Evolutionary conservation across 2,329 filamentous ascomycete species (phyloP).

Genomic region (Remersonia thermophila): DNA sequence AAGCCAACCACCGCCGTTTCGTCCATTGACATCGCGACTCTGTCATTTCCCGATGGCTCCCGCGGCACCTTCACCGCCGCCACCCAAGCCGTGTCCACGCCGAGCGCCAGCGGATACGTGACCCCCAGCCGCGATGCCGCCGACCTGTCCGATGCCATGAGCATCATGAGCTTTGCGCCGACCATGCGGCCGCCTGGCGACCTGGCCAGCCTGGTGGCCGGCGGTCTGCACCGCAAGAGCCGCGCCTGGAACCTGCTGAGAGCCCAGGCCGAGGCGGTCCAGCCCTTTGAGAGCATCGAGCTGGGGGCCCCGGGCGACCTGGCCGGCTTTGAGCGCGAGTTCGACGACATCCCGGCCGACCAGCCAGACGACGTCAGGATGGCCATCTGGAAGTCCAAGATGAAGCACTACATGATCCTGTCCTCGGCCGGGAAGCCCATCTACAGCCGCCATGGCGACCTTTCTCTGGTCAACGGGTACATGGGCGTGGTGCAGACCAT

Average conservation of each 20-base stretch:
- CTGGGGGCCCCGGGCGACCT: slow-evolving; percentile 39
- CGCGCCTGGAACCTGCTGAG: slow-evolving; percentile 57
- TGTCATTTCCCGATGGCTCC: slow-evolving; percentile 59
- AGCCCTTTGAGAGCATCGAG: slow-evolving; percentile 46
- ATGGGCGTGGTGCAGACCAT: slow-evolving; percentile 95
- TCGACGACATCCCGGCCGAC: slow-evolving; percentile 53
- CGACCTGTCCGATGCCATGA: slow-evolving; percentile 51
- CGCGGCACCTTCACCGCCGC: slow-evolving; percentile 47
- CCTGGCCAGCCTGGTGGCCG: slow-evolving; percentile 68
- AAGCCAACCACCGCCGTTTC: slow-evolving; percentile 78
- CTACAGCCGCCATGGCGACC: slow-evolving; percentile 87
- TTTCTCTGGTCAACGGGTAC: slow-evolving; percentile 80
- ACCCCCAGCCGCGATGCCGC: slow-evolving; percentile 26
- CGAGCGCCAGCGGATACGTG: slow-evolving; percentile 27
- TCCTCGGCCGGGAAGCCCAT: slow-evolving; percentile 96
- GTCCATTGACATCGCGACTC: slow-evolving; percentile 65
- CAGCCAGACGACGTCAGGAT: slow-evolving; percentile 47
- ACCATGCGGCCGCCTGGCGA: slow-evolving; percentile 54
- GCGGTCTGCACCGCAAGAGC: slow-evolving; percentile 53
- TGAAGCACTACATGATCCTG: slow-evolving; percentile 94
- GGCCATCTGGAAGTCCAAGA: slow-evolving; percentile 72
- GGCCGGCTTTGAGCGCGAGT: slow-evolving; percentile 61
- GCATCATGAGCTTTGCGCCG: slow-evolving; percentile 53
- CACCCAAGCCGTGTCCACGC: slow-evolving; percentile 25
- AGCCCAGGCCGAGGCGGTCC: slow-evolving; percentile 46